A percentile compares a stretch with the other conserved stretches of the same genome.
These are phyloP conservation scores for Plasmodium fragile DNA, from an alignment of 169 alveolate genomes.

Conservation along the genomic window DNA sequence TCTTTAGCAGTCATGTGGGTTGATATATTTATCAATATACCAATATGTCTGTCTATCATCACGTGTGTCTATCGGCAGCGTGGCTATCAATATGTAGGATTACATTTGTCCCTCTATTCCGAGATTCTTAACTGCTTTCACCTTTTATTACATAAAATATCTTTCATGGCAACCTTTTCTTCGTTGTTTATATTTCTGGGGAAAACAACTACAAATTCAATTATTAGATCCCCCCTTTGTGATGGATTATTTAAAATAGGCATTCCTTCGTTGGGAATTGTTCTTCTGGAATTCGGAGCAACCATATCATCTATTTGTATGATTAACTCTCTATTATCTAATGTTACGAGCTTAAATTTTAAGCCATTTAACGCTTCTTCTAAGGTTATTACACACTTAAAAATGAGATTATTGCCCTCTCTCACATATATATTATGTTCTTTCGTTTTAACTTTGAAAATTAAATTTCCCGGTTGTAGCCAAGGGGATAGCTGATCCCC, in stretches of 20 bases:
- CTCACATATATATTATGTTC: slow-evolving; percentile 84
- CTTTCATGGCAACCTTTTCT: slow-evolving; percentile 76
- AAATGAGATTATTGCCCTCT: slow-evolving; percentile 85
- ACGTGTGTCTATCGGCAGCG: too few relatives aligned
- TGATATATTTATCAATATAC: background rate
- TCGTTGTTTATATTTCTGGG: slow-evolving; percentile 82
- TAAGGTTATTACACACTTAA: slow-evolving; percentile 86
- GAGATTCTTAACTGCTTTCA: background rate
- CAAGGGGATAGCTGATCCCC: slow-evolving; percentile 89
- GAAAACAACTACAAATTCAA: slow-evolving; percentile 87
- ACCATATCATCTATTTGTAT: slow-evolving; percentile 86
- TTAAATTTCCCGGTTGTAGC: slow-evolving; percentile 86
- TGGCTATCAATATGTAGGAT: background rate
- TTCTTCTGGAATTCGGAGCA: slow-evolving; percentile 84
- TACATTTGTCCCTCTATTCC: background rate
- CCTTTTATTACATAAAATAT: background rate
- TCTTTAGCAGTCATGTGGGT: background rate
- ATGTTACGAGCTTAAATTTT: slow-evolving; percentile 86
- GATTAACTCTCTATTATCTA: slow-evolving; percentile 88
- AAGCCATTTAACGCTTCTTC: slow-evolving; percentile 88
- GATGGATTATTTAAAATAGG: slow-evolving; percentile 85
- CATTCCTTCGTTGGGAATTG: slow-evolving; percentile 87
- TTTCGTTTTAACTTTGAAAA: slow-evolving; percentile 83
- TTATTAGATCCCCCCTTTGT: slow-evolving; percentile 85
- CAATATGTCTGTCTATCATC: background rate